Evolutionary conservation across 108 stramenopile genomes (phyloP), one percentile per base, ranked within the genome.

Genomic region (Nitzschia sp.): DNA sequence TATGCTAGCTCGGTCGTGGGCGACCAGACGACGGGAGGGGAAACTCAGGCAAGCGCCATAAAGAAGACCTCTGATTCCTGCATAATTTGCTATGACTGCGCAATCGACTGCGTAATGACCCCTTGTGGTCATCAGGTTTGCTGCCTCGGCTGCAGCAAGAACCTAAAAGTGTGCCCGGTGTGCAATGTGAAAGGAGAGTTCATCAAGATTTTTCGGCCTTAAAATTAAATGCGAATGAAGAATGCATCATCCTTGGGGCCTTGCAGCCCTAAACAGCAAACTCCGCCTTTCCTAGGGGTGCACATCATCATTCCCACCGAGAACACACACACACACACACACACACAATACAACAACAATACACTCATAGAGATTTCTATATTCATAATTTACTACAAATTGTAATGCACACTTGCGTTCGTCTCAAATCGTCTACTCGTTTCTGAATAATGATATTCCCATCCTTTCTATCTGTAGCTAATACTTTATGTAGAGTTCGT

Each of bases 101-200:
- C 56, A 1, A 85, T 94, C 56, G 83, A 91, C 62, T 88, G 88
- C 53, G 86, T 91, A 6, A 83, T 86, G 11, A 88, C 80, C 55
- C 92, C 92, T 17, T 94, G 89, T 68, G 89, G 89, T 0, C 92
- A 94, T 72, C 88, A 90, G 73, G 59, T 86, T 5, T 86, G 86
- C 45, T 94, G 92, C 53, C 30, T 85, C 35, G 58, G 48, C 21
- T 91, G 89, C 73, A 71, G 81, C 60, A 64, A 58, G 25, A 68
- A 85, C 9, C 45, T 85, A 3, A 46, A 50, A 9, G 44, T 64
- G 3, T 94, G 92, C 66, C 92, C 92, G 21, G 70, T 84, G 6
- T 94, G 89, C 73, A 80, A 71, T 45, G 48, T 59, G 1, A 41
- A 64, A 22, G 82, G 88, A 55, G 74, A 77, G 29, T 88, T 91